phyloP scores from a whole-genome alignment of 2,329 filamentous ascomycete genomes.

The Mycosphaerella arachidis region DNA sequence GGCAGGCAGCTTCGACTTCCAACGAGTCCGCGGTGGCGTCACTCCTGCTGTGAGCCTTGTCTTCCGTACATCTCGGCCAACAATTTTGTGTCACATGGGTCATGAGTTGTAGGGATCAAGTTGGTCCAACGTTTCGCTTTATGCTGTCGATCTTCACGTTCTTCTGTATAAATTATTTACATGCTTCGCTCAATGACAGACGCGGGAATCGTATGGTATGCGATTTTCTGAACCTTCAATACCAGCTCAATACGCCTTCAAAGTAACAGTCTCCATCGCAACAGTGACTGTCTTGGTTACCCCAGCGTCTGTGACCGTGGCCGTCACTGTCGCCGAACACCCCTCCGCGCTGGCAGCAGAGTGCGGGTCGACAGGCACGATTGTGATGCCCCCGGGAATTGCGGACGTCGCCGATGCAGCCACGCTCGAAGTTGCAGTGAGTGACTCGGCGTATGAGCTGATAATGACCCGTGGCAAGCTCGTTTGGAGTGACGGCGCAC shows the following conservation, averaged over 20 bases:
- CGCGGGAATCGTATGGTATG: no score
- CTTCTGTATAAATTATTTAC: background rate
- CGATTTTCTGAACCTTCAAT: no score
- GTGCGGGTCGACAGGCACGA: conserved; percentile 23
- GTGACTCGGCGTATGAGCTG: background rate
- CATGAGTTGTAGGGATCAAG: background rate
- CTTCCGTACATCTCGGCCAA: background rate
- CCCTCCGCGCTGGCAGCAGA: background rate
- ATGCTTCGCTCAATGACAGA: background rate
- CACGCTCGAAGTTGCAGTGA: background rate
- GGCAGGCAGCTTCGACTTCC: background rate
- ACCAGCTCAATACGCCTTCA: background rate
- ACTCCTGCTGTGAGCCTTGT: background rate
- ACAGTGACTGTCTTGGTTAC: conserved; percentile 19
- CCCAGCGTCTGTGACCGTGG: conserved; percentile 19
- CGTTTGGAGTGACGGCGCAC: background rate
- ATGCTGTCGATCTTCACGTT: no score
- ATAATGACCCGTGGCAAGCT: conserved; percentile 7
- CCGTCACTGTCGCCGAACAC: background rate
- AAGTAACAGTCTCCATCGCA: conserved; percentile 20
- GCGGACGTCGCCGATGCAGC: conserved; percentile 5
- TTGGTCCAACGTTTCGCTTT: background rate
- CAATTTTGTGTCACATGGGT: background rate
- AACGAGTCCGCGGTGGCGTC: background rate
- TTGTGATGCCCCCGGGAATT: conserved; percentile 21